Percentiles rank a stretch among this genome's conserved stretches.
These are phyloP conservation scores for Fomitopsis schrenkii DNA, from an alignment of 1,284 basidiomycete genomes.

Conservation along the genomic window DNA sequence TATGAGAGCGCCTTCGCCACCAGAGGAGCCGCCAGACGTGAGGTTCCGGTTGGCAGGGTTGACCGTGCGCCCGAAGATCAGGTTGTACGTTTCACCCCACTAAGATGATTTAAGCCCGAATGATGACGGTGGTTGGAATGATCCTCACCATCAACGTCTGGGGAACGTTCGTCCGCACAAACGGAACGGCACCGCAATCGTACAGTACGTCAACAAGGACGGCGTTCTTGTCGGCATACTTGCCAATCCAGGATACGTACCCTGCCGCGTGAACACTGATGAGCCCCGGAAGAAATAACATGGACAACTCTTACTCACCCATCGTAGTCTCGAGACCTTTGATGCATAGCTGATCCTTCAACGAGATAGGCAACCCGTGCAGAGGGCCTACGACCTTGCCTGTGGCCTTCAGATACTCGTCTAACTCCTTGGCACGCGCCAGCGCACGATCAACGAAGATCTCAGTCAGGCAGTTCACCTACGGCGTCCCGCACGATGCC, in stretches of 20 bases:
- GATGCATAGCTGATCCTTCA: conserved; percentile 58
- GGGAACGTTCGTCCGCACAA: conserved; percentile 46
- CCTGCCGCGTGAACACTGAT: conserved; percentile 33
- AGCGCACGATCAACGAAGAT: conserved; percentile 52
- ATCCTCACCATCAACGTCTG: conserved; percentile 38
- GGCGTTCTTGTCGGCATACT: conserved; percentile 32
- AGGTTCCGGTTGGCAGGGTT: conserved; percentile 49
- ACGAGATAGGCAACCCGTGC: conserved; percentile 58
- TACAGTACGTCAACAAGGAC: conserved; percentile 38
- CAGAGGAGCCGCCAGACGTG: conserved; percentile 51
- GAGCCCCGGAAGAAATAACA: not conserved
- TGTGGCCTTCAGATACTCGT: conserved; percentile 39
- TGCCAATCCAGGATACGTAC: conserved; percentile 59
- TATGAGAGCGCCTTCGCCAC: conserved; percentile 55
- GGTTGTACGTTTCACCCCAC: conserved; percentile 37
- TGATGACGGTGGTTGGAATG: conserved; percentile 16
- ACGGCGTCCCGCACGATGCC: conserved; percentile 3
- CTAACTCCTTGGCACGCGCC: conserved; percentile 46
- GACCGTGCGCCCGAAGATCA: conserved; percentile 43
- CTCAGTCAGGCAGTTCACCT: conserved; percentile 54
- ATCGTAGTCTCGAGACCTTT: conserved; percentile 50
- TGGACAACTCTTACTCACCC: conserved; percentile 27
- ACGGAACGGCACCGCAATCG: conserved; percentile 41
- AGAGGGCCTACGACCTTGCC: conserved; percentile 52
- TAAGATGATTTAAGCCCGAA: conserved; percentile 3